Base-by-base conservation (phyloP, 2,329 filamentous ascomycete species). In the Calonectria leucothoes region DNA sequence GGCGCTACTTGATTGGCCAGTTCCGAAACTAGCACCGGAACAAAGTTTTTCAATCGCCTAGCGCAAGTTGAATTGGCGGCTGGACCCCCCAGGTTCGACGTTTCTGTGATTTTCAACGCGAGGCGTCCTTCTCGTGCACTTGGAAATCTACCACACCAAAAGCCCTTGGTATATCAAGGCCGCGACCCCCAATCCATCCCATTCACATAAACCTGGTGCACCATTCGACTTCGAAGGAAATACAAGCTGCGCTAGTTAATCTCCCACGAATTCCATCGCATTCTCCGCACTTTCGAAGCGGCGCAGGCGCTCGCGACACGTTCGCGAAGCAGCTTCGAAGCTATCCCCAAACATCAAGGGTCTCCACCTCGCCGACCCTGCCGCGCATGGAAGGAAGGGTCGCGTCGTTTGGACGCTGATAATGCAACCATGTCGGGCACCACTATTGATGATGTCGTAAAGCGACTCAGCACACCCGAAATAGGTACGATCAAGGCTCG, bases 361-460 rank as follows among this genome's bases (percentile, higher is more conserved):
- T 66, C 75, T 75, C 69, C 78, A 75, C 74, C 71, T 74, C 76
- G 66, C 59, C 73, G 63, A 72, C 65, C 69, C 77, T 75, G 69
- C 79, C 73, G 78, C 83, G 82, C 66, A 85, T 86, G 84, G 84
- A 79, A 84, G 76, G 74, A 74, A 77, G 74, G 73, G 70, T 79
- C 77, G 82, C 81, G 79, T 83, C 82, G 80, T 75, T 78, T 79
- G 77, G 81, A 83, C 81, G 85, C 84, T 80, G 76, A 86, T 88
- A 85, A 86, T 86, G 89, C 86, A 87, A 86, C 82, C 84, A 93
- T 93, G 91, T 89, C 91, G 85, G 87, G 86, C 75, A 88, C 86
- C 79, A 88, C 87, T 78, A 90, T 93, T 81, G 91, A 93, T 76
- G 89, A 93, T 85, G 89, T 92, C 82, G 88, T 92, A 77, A 90